These are phyloP conservation scores for Golubevia pallescens DNA, from an alignment of 1,284 basidiomycete genomes.

Conservation along the genomic window DNA sequence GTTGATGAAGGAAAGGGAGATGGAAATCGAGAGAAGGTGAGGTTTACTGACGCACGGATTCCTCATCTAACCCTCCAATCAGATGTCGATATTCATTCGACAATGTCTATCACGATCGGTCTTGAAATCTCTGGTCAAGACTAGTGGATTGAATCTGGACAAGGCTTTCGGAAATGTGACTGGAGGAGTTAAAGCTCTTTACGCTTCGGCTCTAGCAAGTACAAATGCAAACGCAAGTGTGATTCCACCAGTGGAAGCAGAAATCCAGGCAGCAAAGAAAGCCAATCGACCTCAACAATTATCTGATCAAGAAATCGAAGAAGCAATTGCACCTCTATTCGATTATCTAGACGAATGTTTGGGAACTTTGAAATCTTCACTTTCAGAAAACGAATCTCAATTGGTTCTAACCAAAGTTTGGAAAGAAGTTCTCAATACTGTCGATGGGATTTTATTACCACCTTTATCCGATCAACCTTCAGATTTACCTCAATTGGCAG, in stretches of 20 bases:
- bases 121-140: conserved; percentile 66
- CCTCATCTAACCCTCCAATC: background rate
- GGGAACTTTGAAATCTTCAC: conserved; percentile 85
- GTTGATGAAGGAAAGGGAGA: no score
- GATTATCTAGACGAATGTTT: conserved; percentile 97
- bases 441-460: conserved; percentile 89
- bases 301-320: conserved; percentile 92
- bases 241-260: conserved; percentile 54
- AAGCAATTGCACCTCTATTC: conserved; percentile 87
- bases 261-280: conserved; percentile 26
- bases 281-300: conserved; percentile 72
- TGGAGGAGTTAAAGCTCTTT: conserved; percentile 45
- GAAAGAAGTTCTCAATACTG: conserved; percentile 90
- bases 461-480: conserved; percentile 87
- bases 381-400: conserved; percentile 77
- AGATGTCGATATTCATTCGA: conserved; percentile 94
- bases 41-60: background rate
- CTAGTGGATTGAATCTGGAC: conserved; percentile 53
- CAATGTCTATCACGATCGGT: conserved; percentile 83
- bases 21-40: no score
- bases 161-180: conserved; percentile 49
- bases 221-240: conserved; percentile 39
- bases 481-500: conserved; percentile 85
- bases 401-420: conserved; percentile 92
- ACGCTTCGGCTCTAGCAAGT: conserved; percentile 49